Percentiles rank a stretch among this genome's conserved stretches.
Conservation (phyloP, 1,284 basidiomycete species). For the Apiotrichum akiyoshidainum region DNA sequence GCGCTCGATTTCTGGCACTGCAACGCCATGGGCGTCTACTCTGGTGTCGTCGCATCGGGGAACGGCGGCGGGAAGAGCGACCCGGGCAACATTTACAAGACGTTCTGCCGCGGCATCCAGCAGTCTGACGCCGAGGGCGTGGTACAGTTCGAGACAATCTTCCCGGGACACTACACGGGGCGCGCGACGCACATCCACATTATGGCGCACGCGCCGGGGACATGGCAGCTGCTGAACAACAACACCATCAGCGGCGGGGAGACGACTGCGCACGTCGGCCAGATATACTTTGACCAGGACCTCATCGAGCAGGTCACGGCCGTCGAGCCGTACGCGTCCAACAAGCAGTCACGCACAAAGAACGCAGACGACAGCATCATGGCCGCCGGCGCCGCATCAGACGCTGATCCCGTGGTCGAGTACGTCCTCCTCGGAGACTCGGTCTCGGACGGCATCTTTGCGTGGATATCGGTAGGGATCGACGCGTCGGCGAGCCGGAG, state of each 20-base stretch:
- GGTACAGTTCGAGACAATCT: constrained; percentile 64
- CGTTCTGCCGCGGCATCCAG: constrained; percentile 65
- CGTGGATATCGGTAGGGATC: constrained; percentile 26
- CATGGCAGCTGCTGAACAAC: constrained; percentile 20
- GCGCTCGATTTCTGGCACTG: constrained; percentile 68
- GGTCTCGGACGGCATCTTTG: constrained; percentile 22
- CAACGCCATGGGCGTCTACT: constrained; percentile 54
- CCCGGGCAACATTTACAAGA: constrained; percentile 50
- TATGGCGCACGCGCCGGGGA: constrained; percentile 19
- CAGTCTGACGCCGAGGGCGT: constrained; percentile 66
- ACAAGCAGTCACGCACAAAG: constrained; percentile 22
- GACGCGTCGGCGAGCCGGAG: constrained; percentile 8
- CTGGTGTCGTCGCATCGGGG: constrained; percentile 51
- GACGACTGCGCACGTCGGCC: constrained; percentile 49
- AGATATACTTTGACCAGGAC: constrained; percentile 53
- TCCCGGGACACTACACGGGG: constrained; percentile 60
- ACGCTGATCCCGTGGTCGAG: constrained; percentile 23
- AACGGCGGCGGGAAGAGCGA: constrained; percentile 37
- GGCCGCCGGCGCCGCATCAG: constrained; percentile 8
- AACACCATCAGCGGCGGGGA: constrained; percentile 47
- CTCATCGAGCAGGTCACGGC: constrained; percentile 48
- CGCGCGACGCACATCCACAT: constrained; percentile 30
- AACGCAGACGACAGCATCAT: constrained; percentile 23
- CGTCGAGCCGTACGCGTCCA: constrained; percentile 48
- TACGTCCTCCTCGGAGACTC: constrained; percentile 25